Base-by-base conservation (phyloP, 345 rosid species). In the Psidium guajava region DNA sequence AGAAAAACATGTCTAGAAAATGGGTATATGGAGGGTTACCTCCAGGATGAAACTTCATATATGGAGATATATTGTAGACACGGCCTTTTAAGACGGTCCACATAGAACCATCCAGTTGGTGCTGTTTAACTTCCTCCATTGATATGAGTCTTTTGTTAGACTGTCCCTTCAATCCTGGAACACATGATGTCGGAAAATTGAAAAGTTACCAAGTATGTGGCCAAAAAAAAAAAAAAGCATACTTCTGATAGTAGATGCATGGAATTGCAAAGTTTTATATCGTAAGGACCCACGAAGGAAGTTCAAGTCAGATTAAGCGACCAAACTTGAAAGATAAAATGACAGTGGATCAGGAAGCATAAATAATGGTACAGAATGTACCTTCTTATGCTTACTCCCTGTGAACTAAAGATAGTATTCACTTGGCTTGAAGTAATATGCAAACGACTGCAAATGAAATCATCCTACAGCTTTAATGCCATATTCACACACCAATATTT, bases 41-140 rank as follows among this genome's bases (percentile, higher is more conserved):
- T n/a, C 85, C 49, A 82, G 98, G 99, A 91, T 95, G 99, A 87
- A 96, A 97, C 82, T 94, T 97, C 99, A 95, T 93, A 87, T 93
- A 96, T 47, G 99, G 99, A 6, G 94, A 85, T 86, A 97, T 85
- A 93, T 97, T 95, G 88, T 97, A 96, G 2, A 94, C 98, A 3
- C 90, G 94, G 22, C 99, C 98, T 91, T 95, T 95, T 82, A 97
- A 86, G 84, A 96, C 97, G 81, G 98, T 95, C 99, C 99, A 96
- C 98, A 94, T 95, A 9, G 95, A 93, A 87, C 94, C 98, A 88
- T 94, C 98, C 51, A 84, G 57, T 88, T 85, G 89, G 85, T 96
- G 96, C 88, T 91, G 89, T 89, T 95, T 96, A 44, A 96, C 98
- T 91, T 95, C 96, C 83, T 87, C 88, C 95, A 91, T 91, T 22